These are phyloP conservation scores for Eudorina sp. DNA, from an alignment of 139 green algal species.

Conservation along the genomic window DNA sequence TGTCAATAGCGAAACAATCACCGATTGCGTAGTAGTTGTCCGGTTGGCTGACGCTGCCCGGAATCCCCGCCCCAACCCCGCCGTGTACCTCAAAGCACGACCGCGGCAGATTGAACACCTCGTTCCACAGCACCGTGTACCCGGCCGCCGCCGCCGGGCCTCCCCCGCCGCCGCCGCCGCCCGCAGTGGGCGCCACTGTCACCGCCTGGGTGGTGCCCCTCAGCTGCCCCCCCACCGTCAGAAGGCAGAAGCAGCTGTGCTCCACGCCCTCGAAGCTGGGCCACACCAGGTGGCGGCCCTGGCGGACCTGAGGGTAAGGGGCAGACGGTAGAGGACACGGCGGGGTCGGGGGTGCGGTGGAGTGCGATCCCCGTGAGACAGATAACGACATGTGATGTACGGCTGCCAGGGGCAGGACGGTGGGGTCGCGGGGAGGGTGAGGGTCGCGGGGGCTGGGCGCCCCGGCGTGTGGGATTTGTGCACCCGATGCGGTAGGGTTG, in stretches of 20 bases:
- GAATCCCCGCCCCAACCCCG: not conserved
- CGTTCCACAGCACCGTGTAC: conserved; percentile 32
- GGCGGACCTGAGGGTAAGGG: conserved; percentile 19
- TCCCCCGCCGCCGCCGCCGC: not conserved
- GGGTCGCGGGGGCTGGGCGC: not conserved
- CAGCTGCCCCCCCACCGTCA: conserved; percentile 1
- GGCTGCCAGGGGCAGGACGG: not conserved
- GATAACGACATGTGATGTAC: not conserved
- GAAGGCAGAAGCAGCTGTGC: conserved; percentile 29
- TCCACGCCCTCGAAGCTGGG: conserved; percentile 10
- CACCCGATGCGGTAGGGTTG: too few species aligned
- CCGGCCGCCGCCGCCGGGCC: not conserved
- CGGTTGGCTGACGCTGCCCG: too few species aligned
- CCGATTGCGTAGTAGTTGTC: too few species aligned
- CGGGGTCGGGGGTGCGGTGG: not conserved
- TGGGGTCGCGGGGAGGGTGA: not conserved
- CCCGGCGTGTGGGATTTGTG: too few species aligned
- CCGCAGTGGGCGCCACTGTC: not conserved
- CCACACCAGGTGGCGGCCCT: conserved; percentile 37
- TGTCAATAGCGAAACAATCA: too few species aligned
- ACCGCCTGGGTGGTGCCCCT: not conserved
- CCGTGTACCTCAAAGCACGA: conserved; percentile 3
- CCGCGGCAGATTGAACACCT: conserved; percentile 42
- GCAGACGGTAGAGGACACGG: too few species aligned
- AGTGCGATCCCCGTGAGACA: not conserved